Evolutionary conservation across 257 asterid genomes (phyloP), one percentile per base, ranked within the genome.

Genomic region (Fraxinus pennsylvanica): DNA sequence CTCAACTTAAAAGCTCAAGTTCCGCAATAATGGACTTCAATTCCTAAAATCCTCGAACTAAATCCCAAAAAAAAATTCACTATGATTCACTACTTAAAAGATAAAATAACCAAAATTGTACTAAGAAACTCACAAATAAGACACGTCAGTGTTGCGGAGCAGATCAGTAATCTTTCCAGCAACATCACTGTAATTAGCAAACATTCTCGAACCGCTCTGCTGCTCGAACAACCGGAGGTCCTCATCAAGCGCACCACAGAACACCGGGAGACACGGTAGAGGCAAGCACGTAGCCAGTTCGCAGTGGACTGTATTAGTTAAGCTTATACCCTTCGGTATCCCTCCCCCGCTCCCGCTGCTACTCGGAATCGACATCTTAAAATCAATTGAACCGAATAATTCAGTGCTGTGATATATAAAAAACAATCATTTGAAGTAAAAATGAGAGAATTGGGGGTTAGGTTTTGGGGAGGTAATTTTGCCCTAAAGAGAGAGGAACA

Each of bases 181-280:
- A 65, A 88, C 91, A 77, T 85, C 95, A 68, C 75, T 85, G 29
- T 88, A 84, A 74, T 82, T 81, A 17, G 86, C 81, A 88, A 84
- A 85, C 80, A 84, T 81, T 81, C 86, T 85, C 54, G 90, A 80
- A 72, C 81, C 72, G 35, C 77, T 80, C 85, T 83, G 25, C 83
- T 88, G 76, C 74, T 94, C 97, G 21, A 88, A 84, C 78, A 96
- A 81, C 74, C 91, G 85, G 65, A 93, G 89, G 59, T 90, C 95
- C 87, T 91, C 96, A 84, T 92, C 95, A 5, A 87, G 88, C 59
- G 96, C 93, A 33, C 99, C 98, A 80, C 99, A 93, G 77, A 88
- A 90, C 74, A 96, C 98, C 71, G 99, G 98, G 21, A 96, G 91
- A 79, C 98, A 86, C 82, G 98, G 98, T 82, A 96, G 82, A 76